These are phyloP conservation scores for Penicillium palitans DNA, from an alignment of 2,329 filamentous ascomycete genomes.

Conservation along the genomic window DNA sequence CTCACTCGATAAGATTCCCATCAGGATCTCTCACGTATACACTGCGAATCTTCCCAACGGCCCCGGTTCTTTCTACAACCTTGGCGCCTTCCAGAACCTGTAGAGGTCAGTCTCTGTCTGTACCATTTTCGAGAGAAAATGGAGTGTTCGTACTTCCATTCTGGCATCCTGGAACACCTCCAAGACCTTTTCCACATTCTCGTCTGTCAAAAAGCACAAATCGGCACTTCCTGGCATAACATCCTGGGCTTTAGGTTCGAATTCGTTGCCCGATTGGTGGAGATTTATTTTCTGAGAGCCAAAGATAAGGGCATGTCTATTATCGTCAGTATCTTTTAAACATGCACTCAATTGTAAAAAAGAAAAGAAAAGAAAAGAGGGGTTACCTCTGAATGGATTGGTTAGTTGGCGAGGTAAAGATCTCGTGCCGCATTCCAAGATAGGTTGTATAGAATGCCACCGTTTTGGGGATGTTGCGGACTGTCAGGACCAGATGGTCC, in stretches of 20 bases:
- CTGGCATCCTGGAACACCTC: slow-evolving; percentile 41
- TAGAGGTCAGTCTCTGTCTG: slow-evolving; percentile 25
- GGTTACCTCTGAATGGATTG: slow-evolving; percentile 28
- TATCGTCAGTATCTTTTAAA: slow-evolving; percentile 8
- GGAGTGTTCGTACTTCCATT: slow-evolving; percentile 39
- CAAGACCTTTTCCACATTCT: slow-evolving; percentile 52
- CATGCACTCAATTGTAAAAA: background rate
- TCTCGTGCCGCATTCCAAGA: slow-evolving; percentile 59
- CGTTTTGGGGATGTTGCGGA: slow-evolving; percentile 52
- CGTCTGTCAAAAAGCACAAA: slow-evolving; percentile 59
- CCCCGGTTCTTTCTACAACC: slow-evolving; percentile 58
- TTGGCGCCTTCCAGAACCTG: slow-evolving; percentile 48
- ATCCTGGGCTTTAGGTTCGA: slow-evolving; percentile 58
- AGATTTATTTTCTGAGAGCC: slow-evolving; percentile 63
- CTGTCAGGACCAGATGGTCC: slow-evolving; percentile 63
- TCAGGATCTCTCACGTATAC: slow-evolving; percentile 64
- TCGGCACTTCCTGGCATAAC: slow-evolving; percentile 60
- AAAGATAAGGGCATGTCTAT: slow-evolving; percentile 57
- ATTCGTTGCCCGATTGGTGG: slow-evolving; percentile 59
- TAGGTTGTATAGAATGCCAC: slow-evolving; percentile 56
- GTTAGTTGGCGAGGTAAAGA: slow-evolving; percentile 49
- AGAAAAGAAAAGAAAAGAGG: background rate
- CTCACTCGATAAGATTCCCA: slow-evolving; percentile 63
- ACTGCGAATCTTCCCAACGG: slow-evolving; percentile 56
- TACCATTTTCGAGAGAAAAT: background rate